Evolutionary conservation across 2,329 filamentous ascomycete species (phyloP), one percentile per base, ranked within the genome.

Genomic region (Calonectria leucothoes): DNA sequence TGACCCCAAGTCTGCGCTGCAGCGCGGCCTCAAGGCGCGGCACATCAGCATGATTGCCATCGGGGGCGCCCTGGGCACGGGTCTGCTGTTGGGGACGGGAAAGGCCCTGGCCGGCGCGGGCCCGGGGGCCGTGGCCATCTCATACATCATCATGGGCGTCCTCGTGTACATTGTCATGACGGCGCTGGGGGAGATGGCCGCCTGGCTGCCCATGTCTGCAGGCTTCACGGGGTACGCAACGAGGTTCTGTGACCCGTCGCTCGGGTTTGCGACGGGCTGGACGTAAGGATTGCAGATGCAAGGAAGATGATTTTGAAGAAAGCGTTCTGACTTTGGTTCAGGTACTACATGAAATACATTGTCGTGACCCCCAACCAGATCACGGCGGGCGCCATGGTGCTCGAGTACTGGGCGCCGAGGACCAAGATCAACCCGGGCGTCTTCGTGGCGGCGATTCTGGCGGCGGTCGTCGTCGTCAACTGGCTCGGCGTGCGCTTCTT

Each of bases 361-460:
- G 96, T 97, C 80, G 90, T 94, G 64, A 95, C 94, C 1, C 94
- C 95, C 0, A 97, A 97, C 81, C 94, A 97, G 82, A 87, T 97
- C 42, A 96, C 94, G 1, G 95, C 95, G 31, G 91, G 90, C 20
- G 91, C 94, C 8, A 85, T 97, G 49, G 93, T 96, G 70, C 93
- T 97, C 71, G 91, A 93, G 77, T 95, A 92, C 80, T 97, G 95
- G 95, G 85, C 94, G 14, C 82, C 87, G 1, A 85, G 90, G 29
- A 89, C 93, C 0, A 86, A 85, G 59, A 88, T 96, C 70, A 96
- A 96, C 80, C 92, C 94, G 0, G 94, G 94, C 64, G 93, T 96
- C 17, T 97, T 92, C 86, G 95, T 97, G 68, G 89, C 94, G 39
- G 88, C 94, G 59, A 92, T 94, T 84, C 84, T 94, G 4, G 85